These are phyloP conservation scores for Monosporascus sp. DNA, from an alignment of 2,329 filamentous ascomycete genomes.

Conservation along the genomic window DNA sequence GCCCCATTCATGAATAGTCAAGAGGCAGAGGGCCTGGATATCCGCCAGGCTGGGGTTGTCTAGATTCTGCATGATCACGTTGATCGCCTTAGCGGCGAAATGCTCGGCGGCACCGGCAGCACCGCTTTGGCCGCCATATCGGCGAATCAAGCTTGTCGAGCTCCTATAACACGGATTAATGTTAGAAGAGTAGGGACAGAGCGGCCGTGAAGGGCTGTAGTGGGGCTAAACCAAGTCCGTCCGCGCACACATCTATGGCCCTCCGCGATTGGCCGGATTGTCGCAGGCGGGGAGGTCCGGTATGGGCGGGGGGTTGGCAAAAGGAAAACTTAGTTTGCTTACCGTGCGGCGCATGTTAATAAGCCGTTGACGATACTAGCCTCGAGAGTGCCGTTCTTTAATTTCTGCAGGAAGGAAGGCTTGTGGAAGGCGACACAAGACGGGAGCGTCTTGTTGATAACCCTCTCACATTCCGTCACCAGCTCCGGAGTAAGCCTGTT, in stretches of 20 bases:
- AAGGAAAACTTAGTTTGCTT: slow-evolving; percentile 27
- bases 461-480: slow-evolving; percentile 54
- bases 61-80: slow-evolving; percentile 51
- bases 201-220: background rate
- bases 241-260: background rate
- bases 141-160: slow-evolving; percentile 51
- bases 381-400: slow-evolving; percentile 52
- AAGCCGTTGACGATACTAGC: slow-evolving; percentile 53
- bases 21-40: slow-evolving; percentile 55
- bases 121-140: slow-evolving; percentile 49
- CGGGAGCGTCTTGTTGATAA: slow-evolving; percentile 56
- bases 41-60: slow-evolving; percentile 56
- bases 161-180: slow-evolving; percentile 34
- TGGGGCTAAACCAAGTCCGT: background rate
- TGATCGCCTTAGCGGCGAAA: slow-evolving; percentile 54
- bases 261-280: background rate
- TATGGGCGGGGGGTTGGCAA: slow-evolving; percentile 6
- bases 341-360: slow-evolving; percentile 53
- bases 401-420: slow-evolving; percentile 55
- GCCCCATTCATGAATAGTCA: slow-evolving; percentile 60
- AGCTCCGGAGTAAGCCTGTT: slow-evolving; percentile 50
- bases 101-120: slow-evolving; percentile 52
- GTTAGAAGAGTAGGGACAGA: background rate
- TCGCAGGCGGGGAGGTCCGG: slow-evolving; percentile 13
- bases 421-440: slow-evolving; percentile 60